phyloP scores from a whole-genome alignment of 2,329 filamentous ascomycete species.

The Pseudogymnoascus destructans region DNA sequence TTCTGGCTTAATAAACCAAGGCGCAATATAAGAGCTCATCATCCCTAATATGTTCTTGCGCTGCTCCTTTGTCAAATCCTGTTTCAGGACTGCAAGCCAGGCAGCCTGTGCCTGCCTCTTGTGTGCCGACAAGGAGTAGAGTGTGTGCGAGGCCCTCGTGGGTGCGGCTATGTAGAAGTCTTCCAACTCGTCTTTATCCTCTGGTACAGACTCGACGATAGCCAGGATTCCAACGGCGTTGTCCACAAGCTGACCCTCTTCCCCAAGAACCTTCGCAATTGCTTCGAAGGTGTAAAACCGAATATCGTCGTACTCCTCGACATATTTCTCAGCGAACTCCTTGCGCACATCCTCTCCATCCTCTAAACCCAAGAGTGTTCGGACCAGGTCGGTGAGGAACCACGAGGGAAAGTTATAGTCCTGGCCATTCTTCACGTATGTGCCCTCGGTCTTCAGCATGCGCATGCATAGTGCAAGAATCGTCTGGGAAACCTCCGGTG shows the following conservation, averaged over 20 bases:
- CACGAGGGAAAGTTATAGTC: conserved; percentile 57
- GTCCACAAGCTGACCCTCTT: conserved; percentile 32
- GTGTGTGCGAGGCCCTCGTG: conserved; percentile 51
- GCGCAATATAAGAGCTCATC: conserved; percentile 66
- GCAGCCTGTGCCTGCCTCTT: conserved; percentile 73
- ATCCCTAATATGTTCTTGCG: conserved; percentile 66
- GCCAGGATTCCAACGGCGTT: conserved; percentile 50
- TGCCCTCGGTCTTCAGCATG: conserved; percentile 66
- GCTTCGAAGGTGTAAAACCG: conserved; percentile 69
- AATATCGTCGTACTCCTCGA: conserved; percentile 71
- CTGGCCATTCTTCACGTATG: conserved; percentile 44
- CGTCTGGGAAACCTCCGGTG: conserved; percentile 52
- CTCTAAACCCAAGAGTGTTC: conserved; percentile 43
- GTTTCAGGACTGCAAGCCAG: conserved; percentile 66
- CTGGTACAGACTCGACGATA: conserved; percentile 57
- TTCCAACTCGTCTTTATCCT: conserved; percentile 50
- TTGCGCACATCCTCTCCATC: conserved; percentile 47
- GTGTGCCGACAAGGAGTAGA: conserved; percentile 55
- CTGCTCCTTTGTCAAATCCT: conserved; percentile 55
- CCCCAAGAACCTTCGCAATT: conserved; percentile 44
- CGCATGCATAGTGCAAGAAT: conserved; percentile 72
- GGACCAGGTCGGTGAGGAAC: conserved; percentile 53
- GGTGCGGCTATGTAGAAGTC: conserved; percentile 55
- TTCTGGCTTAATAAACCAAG: conserved; percentile 82
- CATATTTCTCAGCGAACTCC: conserved; percentile 65